These are phyloP conservation scores for Cymbomonas tetramitiformis DNA, from an alignment of 139 green algal genomes.

Conservation along the genomic window DNA sequence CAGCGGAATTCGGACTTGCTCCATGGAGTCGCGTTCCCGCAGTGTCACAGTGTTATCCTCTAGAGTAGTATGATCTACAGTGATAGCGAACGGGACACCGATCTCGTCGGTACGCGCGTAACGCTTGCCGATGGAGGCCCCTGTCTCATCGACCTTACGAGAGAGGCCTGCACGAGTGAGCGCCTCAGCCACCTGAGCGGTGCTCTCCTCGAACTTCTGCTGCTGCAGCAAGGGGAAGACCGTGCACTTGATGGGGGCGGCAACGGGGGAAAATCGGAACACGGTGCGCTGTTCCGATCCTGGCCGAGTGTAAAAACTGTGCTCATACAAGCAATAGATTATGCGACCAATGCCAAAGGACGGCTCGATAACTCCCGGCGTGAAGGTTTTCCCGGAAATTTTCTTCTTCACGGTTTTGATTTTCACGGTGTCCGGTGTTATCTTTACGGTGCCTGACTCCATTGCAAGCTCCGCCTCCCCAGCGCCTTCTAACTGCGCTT, in stretches of 20 bases:
- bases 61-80: constrained; percentile 71
- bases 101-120: constrained; percentile 89
- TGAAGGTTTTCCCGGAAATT: constrained; percentile 55
- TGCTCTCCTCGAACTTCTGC: constrained; percentile 44
- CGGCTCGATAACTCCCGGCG: constrained; percentile 87
- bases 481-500: constrained; percentile 32
- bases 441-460: constrained; percentile 16
- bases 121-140: constrained; percentile 71
- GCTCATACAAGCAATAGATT: constrained; percentile 97
- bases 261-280: constrained; percentile 68
- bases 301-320: constrained; percentile 74
- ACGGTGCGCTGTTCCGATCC: constrained; percentile 49
- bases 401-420: constrained; percentile 44
- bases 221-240: constrained; percentile 76
- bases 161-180: constrained; percentile 51
- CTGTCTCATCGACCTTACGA: constrained; percentile 82
- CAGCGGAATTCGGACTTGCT: constrained; percentile 59
- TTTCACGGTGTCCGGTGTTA: constrained; percentile 30
- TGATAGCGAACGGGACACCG: constrained; percentile 87
- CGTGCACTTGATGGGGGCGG: constrained; percentile 89
- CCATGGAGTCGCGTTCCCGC: constrained; percentile 75
- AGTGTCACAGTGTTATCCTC: constrained; percentile 73
- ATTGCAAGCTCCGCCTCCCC: constrained; percentile 28
- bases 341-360: constrained; percentile 96
- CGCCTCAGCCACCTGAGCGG: constrained; percentile 32